Evolutionary conservation across 164 flowering plant species (phyloP).

Genomic region (Paratinospora sagittata): DNA sequence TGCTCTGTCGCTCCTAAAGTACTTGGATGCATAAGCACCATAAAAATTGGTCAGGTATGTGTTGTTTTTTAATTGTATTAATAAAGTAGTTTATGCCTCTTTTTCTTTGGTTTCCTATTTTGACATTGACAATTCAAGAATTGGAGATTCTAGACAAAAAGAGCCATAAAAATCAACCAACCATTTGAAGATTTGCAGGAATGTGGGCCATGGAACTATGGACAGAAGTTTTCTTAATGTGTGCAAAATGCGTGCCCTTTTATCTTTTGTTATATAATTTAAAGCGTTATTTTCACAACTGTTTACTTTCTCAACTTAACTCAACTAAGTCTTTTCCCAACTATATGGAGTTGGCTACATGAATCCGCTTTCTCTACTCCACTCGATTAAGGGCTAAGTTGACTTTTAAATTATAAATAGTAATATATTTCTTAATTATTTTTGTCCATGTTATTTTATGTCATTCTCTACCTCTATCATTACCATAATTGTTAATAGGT

Average conservation of each 20-base stretch:
- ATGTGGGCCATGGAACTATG: not conserved
- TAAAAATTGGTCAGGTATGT: slow-evolving; percentile 85
- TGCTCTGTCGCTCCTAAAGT: slow-evolving; percentile 39
- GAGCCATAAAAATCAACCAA: not conserved
- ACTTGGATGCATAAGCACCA: slow-evolving; percentile 56
- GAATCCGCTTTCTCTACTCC: no score
- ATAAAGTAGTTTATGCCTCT: not conserved
- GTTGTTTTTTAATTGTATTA: not conserved
- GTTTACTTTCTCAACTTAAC: no score
- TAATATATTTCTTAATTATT: no score
- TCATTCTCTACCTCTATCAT: no score
- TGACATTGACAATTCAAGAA: not conserved
- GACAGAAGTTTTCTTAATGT: not conserved
- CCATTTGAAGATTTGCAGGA: not conserved
- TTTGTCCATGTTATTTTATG: no score
- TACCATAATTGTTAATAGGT: no score
- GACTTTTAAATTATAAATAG: no score
- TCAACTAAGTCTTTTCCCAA: no score
- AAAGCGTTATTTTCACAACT: no score
- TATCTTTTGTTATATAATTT: not conserved
- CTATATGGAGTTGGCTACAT: no score
- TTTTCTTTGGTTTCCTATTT: not conserved
- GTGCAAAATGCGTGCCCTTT: not conserved
- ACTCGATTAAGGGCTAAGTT: no score
- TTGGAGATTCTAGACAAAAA: not conserved